phyloP scores from a whole-genome alignment of 495 filamentous ascomycete genomes.

The Penicillium paxilli region DNA sequence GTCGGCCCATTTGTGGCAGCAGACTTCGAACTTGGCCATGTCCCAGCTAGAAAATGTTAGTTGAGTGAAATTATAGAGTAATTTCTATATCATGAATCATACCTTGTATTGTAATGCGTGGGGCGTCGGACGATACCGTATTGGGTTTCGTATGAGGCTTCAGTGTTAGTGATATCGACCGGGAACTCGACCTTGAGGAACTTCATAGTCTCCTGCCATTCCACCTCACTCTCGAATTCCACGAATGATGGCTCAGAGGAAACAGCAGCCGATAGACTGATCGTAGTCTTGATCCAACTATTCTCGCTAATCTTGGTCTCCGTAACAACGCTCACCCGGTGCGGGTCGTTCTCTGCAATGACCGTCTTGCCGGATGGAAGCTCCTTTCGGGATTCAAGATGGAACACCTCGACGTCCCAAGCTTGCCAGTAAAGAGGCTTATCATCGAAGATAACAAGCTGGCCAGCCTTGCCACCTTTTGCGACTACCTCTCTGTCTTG shows the following conservation, averaged over 20 bases:
- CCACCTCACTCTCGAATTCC: constrained; percentile 78
- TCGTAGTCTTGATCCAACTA: constrained; percentile 83
- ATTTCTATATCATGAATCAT: constrained; percentile 11
- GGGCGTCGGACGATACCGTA: constrained; percentile 86
- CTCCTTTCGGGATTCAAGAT: constrained; percentile 82
- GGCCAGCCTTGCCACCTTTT: constrained; percentile 78
- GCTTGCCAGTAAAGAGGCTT: constrained; percentile 99
- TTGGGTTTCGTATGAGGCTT: constrained; percentile 94
- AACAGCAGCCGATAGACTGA: constrained; percentile 71
- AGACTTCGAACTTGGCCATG: constrained; percentile 99
- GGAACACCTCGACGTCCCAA: constrained; percentile 98
- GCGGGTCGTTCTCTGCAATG: constrained; percentile 69
- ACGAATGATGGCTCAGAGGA: constrained; percentile 67
- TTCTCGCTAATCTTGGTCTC: constrained; percentile 83
- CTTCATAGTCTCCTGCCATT: constrained; percentile 94
- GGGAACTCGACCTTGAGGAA: constrained; percentile 99
- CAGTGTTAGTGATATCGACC: constrained; percentile 85
- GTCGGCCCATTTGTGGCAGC: constrained; percentile 97
- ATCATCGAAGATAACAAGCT: constrained; percentile 95
- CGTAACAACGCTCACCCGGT: constrained; percentile 76
- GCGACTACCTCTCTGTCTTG: constrained; percentile 75
- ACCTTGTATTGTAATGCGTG: constrained; percentile 91
- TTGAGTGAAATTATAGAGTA: not conserved
- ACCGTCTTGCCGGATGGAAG: constrained; percentile 63
- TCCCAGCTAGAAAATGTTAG: constrained; percentile 67